A percentile compares a stretch with the other conserved stretches of the same genome.
Evolutionary conservation across 176 grass and related monocot species (phyloP).

Genomic region (Eragrostis nindensis): DNA sequence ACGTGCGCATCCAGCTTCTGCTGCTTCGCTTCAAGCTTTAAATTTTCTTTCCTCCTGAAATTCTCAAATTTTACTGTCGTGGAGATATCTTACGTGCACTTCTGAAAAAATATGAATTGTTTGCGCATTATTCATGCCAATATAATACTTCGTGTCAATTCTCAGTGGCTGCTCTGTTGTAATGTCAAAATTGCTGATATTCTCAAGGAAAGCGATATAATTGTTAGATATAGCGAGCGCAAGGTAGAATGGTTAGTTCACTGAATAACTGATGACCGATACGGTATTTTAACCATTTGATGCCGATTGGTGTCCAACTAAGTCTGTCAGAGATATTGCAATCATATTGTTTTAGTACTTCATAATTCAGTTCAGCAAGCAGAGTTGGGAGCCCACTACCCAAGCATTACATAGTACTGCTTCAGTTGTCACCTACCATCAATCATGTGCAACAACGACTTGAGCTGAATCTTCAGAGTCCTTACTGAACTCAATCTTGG

Average conservation of each 20-base stretch:
- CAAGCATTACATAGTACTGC: neutral
- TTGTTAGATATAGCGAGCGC: neutral
- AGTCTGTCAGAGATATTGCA: neutral
- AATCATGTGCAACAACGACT: neutral
- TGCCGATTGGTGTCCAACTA: slow-evolving; percentile 53
- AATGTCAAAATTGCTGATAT: neutral
- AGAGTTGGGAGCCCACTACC: neutral
- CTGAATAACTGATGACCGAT: neutral
- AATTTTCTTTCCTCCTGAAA: neutral
- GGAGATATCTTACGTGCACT: neutral
- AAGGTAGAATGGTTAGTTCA: neutral
- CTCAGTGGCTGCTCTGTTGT: neutral
- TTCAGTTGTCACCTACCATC: neutral
- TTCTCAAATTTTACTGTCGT: neutral
- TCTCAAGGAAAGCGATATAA: neutral
- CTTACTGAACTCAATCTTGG: neutral
- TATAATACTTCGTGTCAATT: neutral
- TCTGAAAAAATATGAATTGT: neutral
- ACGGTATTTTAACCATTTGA: neutral
- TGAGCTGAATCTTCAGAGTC: neutral
- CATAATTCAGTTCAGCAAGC: neutral
- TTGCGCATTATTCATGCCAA: neutral
- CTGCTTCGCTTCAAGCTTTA: neutral
- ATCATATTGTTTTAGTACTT: neutral
- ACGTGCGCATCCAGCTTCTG: neutral